Conservation (phyloP, 2,329 filamentous ascomycete genomes). For the Penicillium aurantiogriseum region DNA sequence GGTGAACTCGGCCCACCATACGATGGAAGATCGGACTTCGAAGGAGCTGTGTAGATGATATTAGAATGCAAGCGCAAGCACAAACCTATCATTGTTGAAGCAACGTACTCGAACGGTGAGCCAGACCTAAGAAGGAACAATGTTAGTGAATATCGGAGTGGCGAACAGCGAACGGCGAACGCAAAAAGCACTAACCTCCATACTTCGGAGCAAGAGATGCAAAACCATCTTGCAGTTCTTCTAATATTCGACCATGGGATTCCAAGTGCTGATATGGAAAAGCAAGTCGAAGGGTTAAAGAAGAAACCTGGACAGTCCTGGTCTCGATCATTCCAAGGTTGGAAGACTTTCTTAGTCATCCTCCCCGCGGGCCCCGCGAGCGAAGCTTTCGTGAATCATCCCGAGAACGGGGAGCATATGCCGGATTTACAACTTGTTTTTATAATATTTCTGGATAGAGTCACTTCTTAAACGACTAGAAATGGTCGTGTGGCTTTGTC, state of each 20-base stretch:
- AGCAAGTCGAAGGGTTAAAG: background rate
- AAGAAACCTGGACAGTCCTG: background rate
- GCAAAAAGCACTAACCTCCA: slow-evolving; percentile 33
- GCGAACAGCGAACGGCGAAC: background rate
- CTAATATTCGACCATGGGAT: background rate
- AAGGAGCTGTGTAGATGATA: slow-evolving; percentile 37
- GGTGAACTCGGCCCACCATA: slow-evolving; percentile 45
- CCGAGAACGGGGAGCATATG: background rate
- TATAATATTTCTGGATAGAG: background rate
- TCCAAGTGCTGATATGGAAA: background rate
- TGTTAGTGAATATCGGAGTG: slow-evolving; percentile 13
- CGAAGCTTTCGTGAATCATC: slow-evolving; percentile 6
- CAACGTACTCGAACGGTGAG: slow-evolving; percentile 38
- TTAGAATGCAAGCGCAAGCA: slow-evolving; percentile 7
- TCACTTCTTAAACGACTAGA: background rate
- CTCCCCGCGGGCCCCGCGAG: background rate
- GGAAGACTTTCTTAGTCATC: slow-evolving; percentile 3
- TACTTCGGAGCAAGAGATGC: slow-evolving; percentile 30
- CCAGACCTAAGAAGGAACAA: slow-evolving; percentile 32
- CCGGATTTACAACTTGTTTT: background rate
- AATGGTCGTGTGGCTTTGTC: slow-evolving; percentile 15
- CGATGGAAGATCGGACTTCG: slow-evolving; percentile 45
- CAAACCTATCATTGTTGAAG: background rate
- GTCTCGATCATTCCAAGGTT: background rate
- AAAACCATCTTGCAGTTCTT: slow-evolving; percentile 25